phyloP scores from a whole-genome alignment of 2,329 filamentous ascomycete genomes.

The Microdochium paspali region DNA sequence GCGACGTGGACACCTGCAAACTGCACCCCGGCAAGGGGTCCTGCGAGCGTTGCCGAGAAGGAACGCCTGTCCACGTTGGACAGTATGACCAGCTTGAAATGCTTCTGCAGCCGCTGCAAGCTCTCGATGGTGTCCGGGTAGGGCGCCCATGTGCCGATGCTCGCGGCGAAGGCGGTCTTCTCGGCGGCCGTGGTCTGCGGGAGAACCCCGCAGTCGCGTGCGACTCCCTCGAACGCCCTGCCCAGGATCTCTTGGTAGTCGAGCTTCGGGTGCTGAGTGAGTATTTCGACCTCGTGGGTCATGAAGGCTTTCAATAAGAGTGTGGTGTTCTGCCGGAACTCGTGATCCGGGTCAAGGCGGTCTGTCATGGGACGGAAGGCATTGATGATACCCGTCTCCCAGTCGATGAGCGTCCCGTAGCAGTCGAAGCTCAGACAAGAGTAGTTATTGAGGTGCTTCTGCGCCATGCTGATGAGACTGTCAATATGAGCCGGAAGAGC shows the following conservation, averaged over 20 bases:
- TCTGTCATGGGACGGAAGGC: constrained; percentile 41
- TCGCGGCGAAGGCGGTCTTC: constrained; percentile 35
- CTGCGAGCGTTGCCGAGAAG: constrained; percentile 32
- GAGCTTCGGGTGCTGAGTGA: background rate
- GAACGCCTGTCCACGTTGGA: constrained; percentile 48
- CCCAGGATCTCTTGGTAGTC: background rate
- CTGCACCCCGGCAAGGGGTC: constrained; percentile 35
- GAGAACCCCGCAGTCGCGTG: constrained; percentile 25
- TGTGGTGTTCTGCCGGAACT: constrained; percentile 33
- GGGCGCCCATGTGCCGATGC: constrained; percentile 43
- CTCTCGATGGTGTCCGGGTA: constrained; percentile 49
- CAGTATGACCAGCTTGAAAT: constrained; percentile 50
- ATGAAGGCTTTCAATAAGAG: constrained; percentile 33
- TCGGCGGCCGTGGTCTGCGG: constrained; percentile 32
- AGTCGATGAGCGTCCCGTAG: constrained; percentile 72
- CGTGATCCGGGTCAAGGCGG: constrained; percentile 14
- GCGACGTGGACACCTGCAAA: constrained; percentile 60
- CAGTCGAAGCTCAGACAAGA: constrained; percentile 49
- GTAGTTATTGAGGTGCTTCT: background rate
- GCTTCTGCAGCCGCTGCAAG: constrained; percentile 33
- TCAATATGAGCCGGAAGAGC: background rate
- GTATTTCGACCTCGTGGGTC: background rate
- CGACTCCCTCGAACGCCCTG: background rate
- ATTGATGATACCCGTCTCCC: constrained; percentile 55
- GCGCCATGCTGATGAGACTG: background rate